Percentiles rank a stretch among this genome's conserved stretches.
These are phyloP conservation scores for Vitellaria paradoxa DNA, from an alignment of 179 eudicot genomes.

Conservation along the genomic window DNA sequence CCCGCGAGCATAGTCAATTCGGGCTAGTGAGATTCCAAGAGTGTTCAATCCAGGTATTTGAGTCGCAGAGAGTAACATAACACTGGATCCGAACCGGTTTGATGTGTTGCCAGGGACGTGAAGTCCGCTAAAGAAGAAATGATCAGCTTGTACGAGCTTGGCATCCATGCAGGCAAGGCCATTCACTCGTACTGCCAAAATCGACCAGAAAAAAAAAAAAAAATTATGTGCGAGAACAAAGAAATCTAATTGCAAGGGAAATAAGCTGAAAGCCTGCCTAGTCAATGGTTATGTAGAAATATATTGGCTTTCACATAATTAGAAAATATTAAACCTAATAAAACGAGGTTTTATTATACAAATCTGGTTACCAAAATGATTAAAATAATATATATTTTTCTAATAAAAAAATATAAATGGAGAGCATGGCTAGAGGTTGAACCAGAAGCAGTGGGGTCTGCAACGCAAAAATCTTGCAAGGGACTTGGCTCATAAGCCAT, in stretches of 20 bases:
- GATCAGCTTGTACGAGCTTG: background rate
- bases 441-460: background rate
- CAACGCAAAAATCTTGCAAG: conserved; percentile 3
- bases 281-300: too few species aligned
- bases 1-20: background rate
- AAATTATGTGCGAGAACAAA: background rate
- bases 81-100: background rate
- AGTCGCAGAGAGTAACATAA: background rate
- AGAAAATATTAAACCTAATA: too few species aligned
- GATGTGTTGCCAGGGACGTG: background rate
- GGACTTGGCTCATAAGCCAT: background rate
- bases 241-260: too few species aligned
- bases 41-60: background rate
- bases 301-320: too few species aligned
- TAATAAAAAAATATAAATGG: too few species aligned
- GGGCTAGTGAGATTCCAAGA: background rate
- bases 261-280: too few species aligned
- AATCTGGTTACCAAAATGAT: too few species aligned
- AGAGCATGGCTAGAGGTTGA: background rate
- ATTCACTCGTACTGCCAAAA: background rate
- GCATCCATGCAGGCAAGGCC: conserved; percentile 1
- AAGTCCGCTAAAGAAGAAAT: conserved; percentile 4
- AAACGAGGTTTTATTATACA: too few species aligned
- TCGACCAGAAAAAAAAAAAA: background rate
- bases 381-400: too few species aligned